Base-by-base conservation (phyloP, 257 asterid genomes). In the Verbena officinalis region DNA sequence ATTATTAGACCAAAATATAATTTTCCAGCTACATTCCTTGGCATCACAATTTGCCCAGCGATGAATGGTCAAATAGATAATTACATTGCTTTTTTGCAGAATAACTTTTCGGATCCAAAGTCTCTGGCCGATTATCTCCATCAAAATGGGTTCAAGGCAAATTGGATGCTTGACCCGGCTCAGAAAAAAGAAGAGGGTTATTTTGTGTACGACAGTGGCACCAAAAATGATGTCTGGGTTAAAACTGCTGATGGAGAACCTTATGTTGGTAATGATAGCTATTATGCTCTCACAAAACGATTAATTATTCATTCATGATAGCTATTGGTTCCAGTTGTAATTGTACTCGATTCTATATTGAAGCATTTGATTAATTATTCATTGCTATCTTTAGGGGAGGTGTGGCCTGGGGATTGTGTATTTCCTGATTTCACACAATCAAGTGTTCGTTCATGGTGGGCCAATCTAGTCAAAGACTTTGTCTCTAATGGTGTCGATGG, bases 151-250 rank as follows among this genome's bases (percentile, higher is more conserved):
- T 83, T 90, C 84, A 87, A 86, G 77, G 96, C 95, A 65, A 87
- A 90, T 74, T 93, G 99, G 99, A 93, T 93, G 97, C 94, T 93
- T 53, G 96, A 90, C 79, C 99, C 99, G 0, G 99, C 97, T 77
- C 90, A 90, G 45, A 93, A 93, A 74, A 43, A 69, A 24, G 99
- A 90, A 74, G 78, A 88, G 66, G 99, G 96, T 71, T 93, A 86
- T 70, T 88, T 83, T 73, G 88, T 86, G 53, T 87, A 86, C 66
- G 97, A 93, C 51, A 80, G 83, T 77, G 99, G 99, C 73, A 82
- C 90, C 12, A 78, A 90, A 79, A 83, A 56, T 49, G 91, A 93
- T 58, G 33, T 93, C 43, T 93, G 99, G 99, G 58, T 90, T 75
- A 94, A 90, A 80, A 75, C 84, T 43, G 86, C 90, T 3, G 82